Conservation (phyloP, 441 rosid species). For the Croton laevigatus region DNA sequence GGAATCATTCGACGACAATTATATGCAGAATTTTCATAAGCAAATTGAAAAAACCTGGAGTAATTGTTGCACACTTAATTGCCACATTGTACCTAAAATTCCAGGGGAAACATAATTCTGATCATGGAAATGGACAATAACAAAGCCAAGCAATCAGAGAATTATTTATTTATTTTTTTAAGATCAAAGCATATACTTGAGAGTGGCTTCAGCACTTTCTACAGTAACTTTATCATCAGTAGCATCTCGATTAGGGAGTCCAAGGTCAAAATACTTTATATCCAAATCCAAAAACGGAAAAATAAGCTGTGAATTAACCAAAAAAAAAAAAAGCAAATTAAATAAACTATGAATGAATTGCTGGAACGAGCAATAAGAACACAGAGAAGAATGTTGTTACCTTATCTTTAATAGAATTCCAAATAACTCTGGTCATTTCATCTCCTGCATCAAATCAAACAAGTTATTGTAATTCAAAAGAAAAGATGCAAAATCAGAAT, state of each 20-base stretch:
- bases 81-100: slow-evolving; percentile 80
- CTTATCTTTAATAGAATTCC: slow-evolving; percentile 80
- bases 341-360: background rate
- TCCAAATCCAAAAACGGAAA: slow-evolving; percentile 93
- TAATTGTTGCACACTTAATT: slow-evolving; percentile 90
- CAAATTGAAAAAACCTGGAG: slow-evolving; percentile 57
- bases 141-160: background rate
- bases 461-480: background rate
- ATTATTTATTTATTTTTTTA: background rate
- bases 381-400: slow-evolving; percentile 26
- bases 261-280: slow-evolving; percentile 93
- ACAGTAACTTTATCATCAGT: slow-evolving; percentile 85
- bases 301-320: slow-evolving; percentile 52
- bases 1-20: background rate
- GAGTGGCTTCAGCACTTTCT: slow-evolving; percentile 94
- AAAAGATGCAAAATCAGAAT: background rate
- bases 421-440: slow-evolving; percentile 82
- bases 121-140: background rate
- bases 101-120: background rate
- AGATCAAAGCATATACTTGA: slow-evolving; percentile 38
- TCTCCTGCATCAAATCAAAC: slow-evolving; percentile 46
- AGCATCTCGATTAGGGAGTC: slow-evolving; percentile 86
- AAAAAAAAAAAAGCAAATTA: background rate
- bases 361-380: background rate
- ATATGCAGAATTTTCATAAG: background rate